A percentile compares a stretch with the other conserved stretches of the same genome.
phyloP scores from a whole-genome alignment of 129 eudicot genomes.

The Artemisia argyi region DNA sequence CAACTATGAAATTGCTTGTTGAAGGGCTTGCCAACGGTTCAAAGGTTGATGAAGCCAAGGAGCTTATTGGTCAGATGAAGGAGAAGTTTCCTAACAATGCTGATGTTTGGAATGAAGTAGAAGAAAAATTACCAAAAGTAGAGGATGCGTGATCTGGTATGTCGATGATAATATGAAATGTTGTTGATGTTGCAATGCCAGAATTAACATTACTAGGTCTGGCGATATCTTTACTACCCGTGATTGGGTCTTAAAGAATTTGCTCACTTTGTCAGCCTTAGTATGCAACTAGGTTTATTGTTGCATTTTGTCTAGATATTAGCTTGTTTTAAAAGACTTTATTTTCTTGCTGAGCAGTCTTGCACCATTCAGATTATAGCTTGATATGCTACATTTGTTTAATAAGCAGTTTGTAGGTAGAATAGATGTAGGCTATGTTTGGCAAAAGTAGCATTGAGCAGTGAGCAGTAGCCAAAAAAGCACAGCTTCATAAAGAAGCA shows the following conservation, averaged over 20 bases:
- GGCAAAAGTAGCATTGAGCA: too few relatives aligned
- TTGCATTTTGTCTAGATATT: conserved; percentile 11
- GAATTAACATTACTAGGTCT: conserved; percentile 18
- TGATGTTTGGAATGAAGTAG: conserved; percentile 75
- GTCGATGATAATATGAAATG: conserved; percentile 4
- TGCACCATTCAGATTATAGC: background rate
- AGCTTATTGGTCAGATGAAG: conserved; percentile 58
- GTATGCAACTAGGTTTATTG: conserved; percentile 7
- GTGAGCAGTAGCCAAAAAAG: too few relatives aligned
- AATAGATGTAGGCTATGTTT: too few relatives aligned
- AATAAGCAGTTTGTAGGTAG: too few relatives aligned
- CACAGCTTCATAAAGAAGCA: too few relatives aligned
- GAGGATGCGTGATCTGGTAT: conserved; percentile 19
- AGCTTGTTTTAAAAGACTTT: conserved; percentile 5
- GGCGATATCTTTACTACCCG: conserved; percentile 12
- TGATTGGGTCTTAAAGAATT: background rate
- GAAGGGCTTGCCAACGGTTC: conserved; percentile 70
- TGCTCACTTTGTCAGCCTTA: conserved; percentile 5
- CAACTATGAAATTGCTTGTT: conserved; percentile 81
- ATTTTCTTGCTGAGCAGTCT: conserved; percentile 4
- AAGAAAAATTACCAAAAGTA: conserved; percentile 65
- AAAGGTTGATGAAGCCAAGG: conserved; percentile 67
- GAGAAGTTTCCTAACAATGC: conserved; percentile 60
- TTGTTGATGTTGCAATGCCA: conserved; percentile 12
- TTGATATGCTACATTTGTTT: background rate